phyloP scores from a whole-genome alignment of 2,329 filamentous ascomycete species.

The Phialocephala subalpina region DNA sequence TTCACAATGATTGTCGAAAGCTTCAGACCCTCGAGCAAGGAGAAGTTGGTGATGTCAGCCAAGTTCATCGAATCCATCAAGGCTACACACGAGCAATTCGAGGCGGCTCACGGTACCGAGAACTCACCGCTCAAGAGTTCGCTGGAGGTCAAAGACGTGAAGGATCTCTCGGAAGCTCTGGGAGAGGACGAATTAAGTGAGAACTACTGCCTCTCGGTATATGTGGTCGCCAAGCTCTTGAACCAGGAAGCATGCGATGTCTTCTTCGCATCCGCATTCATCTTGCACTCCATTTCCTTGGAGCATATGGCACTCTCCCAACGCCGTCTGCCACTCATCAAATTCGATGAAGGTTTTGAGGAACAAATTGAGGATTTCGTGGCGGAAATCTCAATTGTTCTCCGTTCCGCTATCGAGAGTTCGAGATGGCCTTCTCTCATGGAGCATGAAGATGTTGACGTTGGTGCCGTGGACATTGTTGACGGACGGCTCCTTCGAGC shows the following conservation, averaged over 20 bases:
- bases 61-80: constrained; percentile 30
- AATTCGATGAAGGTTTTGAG: constrained; percentile 43
- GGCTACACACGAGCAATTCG: constrained; percentile 21
- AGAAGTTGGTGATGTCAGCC: constrained; percentile 27
- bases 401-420: constrained; percentile 46
- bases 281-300: constrained; percentile 52
- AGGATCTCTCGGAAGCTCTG: constrained; percentile 30
- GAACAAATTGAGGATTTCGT: constrained; percentile 49
- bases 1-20: constrained; percentile 57
- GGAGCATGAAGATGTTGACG: constrained; percentile 38
- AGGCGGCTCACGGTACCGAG: constrained; percentile 18
- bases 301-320: constrained; percentile 50
- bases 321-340: constrained; percentile 46
- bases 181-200: constrained; percentile 43
- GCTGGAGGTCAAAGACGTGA: constrained; percentile 21
- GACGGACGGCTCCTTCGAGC: constrained; percentile 57
- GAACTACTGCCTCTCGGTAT: constrained; percentile 42
- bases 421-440: constrained; percentile 36
- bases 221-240: constrained; percentile 44
- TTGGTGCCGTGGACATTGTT: constrained; percentile 61
- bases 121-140: background rate
- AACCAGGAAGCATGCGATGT: constrained; percentile 39
- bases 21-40: constrained; percentile 31
- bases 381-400: constrained; percentile 45
- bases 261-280: constrained; percentile 48